Percentiles rank a stretch among this genome's conserved stretches.
Conservation (phyloP, 495 filamentous ascomycete species). For the Hypoxylon perforatum region DNA sequence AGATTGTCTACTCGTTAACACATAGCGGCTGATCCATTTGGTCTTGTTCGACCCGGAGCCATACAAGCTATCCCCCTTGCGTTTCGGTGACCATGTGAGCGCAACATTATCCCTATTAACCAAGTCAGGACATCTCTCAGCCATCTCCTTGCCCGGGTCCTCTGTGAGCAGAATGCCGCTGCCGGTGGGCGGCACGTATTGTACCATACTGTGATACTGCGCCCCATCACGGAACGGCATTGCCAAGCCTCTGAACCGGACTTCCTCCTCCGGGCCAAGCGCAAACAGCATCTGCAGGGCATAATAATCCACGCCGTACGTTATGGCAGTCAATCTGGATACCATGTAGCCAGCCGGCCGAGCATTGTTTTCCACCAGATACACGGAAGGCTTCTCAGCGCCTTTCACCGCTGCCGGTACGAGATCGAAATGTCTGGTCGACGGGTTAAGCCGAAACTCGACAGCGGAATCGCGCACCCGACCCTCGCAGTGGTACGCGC, state of each 20-base stretch:
- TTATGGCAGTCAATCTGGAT: constrained; percentile 37
- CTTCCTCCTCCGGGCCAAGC: constrained; percentile 33
- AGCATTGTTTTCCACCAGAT: constrained; percentile 55
- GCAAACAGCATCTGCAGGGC: constrained; percentile 49
- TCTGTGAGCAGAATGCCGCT: not conserved
- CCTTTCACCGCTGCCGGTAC: not conserved
- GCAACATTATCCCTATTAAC: not conserved
- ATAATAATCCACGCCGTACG: constrained; percentile 58
- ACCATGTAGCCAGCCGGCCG: constrained; percentile 50
- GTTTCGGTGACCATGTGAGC: not conserved
- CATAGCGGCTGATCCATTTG: not conserved
- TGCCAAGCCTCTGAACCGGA: constrained; percentile 37
- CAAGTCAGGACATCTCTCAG: not conserved
- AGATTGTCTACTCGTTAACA: not conserved
- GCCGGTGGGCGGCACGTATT: not conserved
- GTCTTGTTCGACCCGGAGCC: not conserved
- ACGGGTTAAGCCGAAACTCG: constrained; percentile 11
- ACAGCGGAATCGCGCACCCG: constrained; percentile 48
- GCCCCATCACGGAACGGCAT: constrained; percentile 41
- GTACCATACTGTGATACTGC: constrained; percentile 19
- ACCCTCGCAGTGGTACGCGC: constrained; percentile 53
- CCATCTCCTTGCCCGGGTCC: not conserved
- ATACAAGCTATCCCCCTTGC: not conserved
- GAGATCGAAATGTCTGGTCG: constrained; percentile 31
- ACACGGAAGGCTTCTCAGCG: constrained; percentile 29